Conservation (phyloP, 495 filamentous ascomycete genomes). For the Penicillium taxi region DNA sequence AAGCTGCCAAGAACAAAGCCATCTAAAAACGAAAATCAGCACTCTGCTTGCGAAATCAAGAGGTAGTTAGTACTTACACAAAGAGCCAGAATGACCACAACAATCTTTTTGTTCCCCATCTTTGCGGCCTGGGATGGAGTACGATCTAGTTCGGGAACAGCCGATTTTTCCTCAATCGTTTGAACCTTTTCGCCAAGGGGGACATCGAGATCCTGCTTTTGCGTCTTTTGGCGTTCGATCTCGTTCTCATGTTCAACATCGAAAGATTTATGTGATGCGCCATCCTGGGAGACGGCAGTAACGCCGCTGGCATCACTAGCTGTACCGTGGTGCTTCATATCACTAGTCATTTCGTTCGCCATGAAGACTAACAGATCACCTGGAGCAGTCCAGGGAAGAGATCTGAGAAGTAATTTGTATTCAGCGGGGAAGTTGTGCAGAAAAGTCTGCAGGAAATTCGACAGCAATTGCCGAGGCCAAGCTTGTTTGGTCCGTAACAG, state of each 20-base stretch:
- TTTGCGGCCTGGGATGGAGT: constrained; percentile 34
- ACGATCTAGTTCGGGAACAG: constrained; percentile 25
- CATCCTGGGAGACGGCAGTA: constrained; percentile 8
- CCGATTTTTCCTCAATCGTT: constrained; percentile 13
- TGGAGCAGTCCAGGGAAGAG: no score
- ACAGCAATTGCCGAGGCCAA: no score
- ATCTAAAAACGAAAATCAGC: constrained; percentile 28
- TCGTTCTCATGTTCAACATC: constrained; percentile 5
- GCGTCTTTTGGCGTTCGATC: no score
- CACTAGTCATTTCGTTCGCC: no score
- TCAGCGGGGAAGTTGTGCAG: no score
- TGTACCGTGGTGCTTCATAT: no score
- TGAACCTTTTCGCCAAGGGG: constrained; percentile 2
- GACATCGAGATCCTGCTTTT: no score
- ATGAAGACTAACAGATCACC: no score
- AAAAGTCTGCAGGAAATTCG: no score
- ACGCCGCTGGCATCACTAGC: constrained; percentile 13
- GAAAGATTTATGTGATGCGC: constrained; percentile 7
- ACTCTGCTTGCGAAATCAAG: neutral
- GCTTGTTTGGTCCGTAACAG: no score
- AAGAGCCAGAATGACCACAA: constrained; percentile 43
- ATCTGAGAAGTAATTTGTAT: no score
- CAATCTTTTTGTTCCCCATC: constrained; percentile 42
- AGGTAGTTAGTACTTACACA: constrained; percentile 30
- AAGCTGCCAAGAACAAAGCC: constrained; percentile 45